Evolutionary conservation across 768 basidiomycete genomes (phyloP), one percentile per base, ranked within the genome.

Genomic region (Chalciporus sphaerocephalus): DNA sequence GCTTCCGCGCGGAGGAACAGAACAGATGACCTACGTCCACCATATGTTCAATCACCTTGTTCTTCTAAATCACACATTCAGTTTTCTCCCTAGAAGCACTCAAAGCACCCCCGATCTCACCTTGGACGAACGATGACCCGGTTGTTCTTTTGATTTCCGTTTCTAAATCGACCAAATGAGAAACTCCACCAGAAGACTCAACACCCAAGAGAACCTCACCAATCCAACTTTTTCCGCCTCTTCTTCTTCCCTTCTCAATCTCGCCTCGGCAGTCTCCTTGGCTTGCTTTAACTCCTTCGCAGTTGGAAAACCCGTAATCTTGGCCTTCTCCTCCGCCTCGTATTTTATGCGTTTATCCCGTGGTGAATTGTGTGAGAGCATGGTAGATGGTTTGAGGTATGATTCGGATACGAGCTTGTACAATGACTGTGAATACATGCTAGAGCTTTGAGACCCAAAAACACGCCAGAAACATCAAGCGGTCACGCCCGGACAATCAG

Each of bases 341-440:
- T 91, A 92, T 50, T 81, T 74, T 38, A 93, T 88, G 17, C 78
- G 76, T 54, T 86, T 86, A 60, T 93, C 91, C 23, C 79, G 73
- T 8, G 88, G 88, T 18, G 90, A 92, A 32, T 82, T 61, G 53
- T 93, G 91, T 0, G 86, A 87, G 16, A 87, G 71, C 25, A 80
- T 58, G 1, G 88, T 90, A 15, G 90, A 85, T 17, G 90, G 83
- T 56, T 85, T 88, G 38, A 94, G 69, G 65, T 91, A 92, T n/a
- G 72, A 70, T 32, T 69, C 71, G 2, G 79, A 72, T n/a, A 93
- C 81, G 16, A 93, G 79, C 50, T 80, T 81, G 54, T 81, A 76
- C 42, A 92, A 62, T 2, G 76, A 72, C 57, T 85, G 82, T 2
- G 73, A 64, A 57, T 88, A 83, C 22, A 78, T 41, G 38, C 65